A percentile compares a stretch with the other conserved stretches of the same genome.
These are phyloP conservation scores for Aspergillus fischeri DNA, from an alignment of 2,329 filamentous ascomycete species.

Conservation along the genomic window DNA sequence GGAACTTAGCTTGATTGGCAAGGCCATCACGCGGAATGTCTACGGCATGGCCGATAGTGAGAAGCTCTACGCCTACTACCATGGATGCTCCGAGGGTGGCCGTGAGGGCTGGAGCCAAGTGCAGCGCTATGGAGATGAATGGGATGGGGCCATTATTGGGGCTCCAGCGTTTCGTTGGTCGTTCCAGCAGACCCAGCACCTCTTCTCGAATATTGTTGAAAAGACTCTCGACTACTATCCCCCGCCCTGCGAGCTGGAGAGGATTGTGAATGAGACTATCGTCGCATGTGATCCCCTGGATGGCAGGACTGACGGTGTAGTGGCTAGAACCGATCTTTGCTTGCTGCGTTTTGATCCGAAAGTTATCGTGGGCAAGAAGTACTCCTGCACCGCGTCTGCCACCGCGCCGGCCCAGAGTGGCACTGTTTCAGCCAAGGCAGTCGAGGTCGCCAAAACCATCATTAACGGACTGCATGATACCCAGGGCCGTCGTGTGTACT, in stretches of 20 bases:
- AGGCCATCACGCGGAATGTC: not conserved
- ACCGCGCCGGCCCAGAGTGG: not conserved
- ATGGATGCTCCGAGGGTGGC: constrained; percentile 51
- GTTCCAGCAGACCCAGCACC: not conserved
- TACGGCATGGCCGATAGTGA: not conserved
- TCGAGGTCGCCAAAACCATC: not conserved
- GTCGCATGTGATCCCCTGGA: constrained; percentile 51
- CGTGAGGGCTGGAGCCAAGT: constrained; percentile 29
- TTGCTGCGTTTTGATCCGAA: constrained; percentile 41
- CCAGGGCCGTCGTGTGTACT: not conserved
- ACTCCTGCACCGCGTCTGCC: constrained; percentile 33
- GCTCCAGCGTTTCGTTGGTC: not conserved
- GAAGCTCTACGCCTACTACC: constrained; percentile 39
- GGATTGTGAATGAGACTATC: constrained; percentile 52
- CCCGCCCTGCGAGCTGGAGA: constrained; percentile 36
- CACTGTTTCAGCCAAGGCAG: not conserved
- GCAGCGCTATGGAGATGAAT: constrained; percentile 46
- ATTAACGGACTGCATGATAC: not conserved
- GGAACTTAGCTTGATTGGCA: not conserved
- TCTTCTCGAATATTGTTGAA: not conserved
- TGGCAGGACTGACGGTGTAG: constrained; percentile 50
- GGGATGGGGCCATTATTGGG: not conserved
- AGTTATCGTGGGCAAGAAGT: constrained; percentile 39
- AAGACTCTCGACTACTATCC: not conserved
- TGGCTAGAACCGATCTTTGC: constrained; percentile 46